Evolutionary conservation across 73 alveolate genomes (phyloP).

Genomic region (Blepharisma japonicum): DNA sequence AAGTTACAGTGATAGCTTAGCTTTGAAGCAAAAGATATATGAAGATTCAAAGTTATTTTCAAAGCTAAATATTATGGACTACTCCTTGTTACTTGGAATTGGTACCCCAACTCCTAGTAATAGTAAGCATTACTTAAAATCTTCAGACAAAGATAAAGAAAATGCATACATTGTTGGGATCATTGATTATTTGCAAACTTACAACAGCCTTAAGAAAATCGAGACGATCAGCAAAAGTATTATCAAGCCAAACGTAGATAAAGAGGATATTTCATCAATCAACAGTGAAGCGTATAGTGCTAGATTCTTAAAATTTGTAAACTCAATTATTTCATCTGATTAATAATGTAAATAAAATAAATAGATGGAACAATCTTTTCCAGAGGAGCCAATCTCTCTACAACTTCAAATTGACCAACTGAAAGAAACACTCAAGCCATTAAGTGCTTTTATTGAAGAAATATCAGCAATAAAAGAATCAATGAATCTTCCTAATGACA

Average conservation of each 20-base stretch:
- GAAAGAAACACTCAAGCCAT: no score
- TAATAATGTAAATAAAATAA: no score
- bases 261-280: constrained; percentile 13
- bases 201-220: background rate
- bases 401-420: no score
- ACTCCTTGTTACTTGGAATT: background rate
- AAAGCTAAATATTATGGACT: constrained; percentile 6
- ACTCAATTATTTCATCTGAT: background rate
- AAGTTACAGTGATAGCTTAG: background rate
- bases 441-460: no score
- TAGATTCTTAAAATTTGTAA: background rate
- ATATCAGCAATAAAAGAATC: no score
- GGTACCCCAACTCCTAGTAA: background rate
- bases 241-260: background rate
- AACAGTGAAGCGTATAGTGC: background rate
- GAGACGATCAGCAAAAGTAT: background rate
- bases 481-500: no score
- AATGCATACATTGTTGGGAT: background rate
- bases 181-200: constrained; percentile 22
- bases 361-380: no score
- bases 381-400: no score
- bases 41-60: background rate
- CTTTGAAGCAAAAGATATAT: background rate
- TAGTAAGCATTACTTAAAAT: background rate
- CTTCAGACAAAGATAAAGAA: background rate